Base-by-base conservation (phyloP, 2,329 filamentous ascomycete genomes). In the Exophiala lecanii-corni region DNA sequence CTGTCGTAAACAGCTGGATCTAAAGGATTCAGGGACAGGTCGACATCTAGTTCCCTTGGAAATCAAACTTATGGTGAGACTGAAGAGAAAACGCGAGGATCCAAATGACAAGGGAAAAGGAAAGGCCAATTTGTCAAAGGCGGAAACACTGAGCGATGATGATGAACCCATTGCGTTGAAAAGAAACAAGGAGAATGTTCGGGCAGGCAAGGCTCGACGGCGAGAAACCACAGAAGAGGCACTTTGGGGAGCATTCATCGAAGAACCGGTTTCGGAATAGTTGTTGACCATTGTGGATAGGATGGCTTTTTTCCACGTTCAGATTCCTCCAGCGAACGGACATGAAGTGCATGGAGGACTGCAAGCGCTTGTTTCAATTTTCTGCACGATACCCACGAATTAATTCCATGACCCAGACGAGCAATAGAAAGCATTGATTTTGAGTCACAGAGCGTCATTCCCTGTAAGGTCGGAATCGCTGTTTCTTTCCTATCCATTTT, bases 1-100 rank as follows among this genome's bases (percentile, higher is more conserved):
- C 2, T 72, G 69, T 45, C 63, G 69, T 17, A 69, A 69, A 52
- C 54, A 56, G 4, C 57, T 72, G 4, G 54, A 65, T 2, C 54
- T 59, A 28, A 61, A 57, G 12, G 68, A 70, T 41, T 47, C 60
- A 3, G 66, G 66, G 0, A 55, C 36, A 1, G 45, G 38, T 7
- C 40, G 50, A 20, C 49, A 42, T 17, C 39, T 57, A 9, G 42
- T 57, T 16, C 51, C 49, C 5, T 42, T 57, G 4, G 49, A 53
- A 30, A 41, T 55, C 36, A 56, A 53, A 28, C 36, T 50, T 19
- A 25, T 55, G 39, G 36, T 45, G 23, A 34, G 38, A 19, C 7
- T 18, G 7, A 42, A 39, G 15, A 19, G 34, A 16, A 32, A 33
- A 18, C 12, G 26, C 2, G 15, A 42, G 12, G 18, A 38, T 4